Percentiles rank a stretch among this genome's conserved stretches.
These are phyloP conservation scores for Leccinum olivaceopallidum DNA, from an alignment of 768 basidiomycete genomes.

Conservation along the genomic window DNA sequence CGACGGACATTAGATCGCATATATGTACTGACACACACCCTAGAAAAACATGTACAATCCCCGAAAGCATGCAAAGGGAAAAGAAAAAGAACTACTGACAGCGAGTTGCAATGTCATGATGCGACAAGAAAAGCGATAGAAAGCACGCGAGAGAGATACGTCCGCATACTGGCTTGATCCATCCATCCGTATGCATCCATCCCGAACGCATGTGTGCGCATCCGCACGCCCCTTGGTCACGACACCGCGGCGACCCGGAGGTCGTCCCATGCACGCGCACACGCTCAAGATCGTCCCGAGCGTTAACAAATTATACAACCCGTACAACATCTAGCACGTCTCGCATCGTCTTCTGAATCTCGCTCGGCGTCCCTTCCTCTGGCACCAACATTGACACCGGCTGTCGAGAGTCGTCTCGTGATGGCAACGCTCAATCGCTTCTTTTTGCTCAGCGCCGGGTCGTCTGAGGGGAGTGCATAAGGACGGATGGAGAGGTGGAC, in stretches of 20 bases:
- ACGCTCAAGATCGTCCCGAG: not conserved
- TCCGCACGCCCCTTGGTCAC: not conserved
- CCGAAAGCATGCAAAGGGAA: not conserved
- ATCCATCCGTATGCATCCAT: conserved; percentile 2
- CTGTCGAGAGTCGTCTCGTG: conserved; percentile 24
- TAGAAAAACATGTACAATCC: conserved; percentile 9
- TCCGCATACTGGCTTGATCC: conserved; percentile 3
- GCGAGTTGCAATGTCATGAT: not conserved
- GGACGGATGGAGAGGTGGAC: conserved; percentile 76
- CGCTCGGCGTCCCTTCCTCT: conserved; percentile 3
- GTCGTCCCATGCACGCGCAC: not conserved
- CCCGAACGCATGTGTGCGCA: not conserved
- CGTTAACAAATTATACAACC: conserved; percentile 42
- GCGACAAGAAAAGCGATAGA: conserved; percentile 4
- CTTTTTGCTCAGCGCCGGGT: conserved; percentile 58
- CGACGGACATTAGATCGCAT: conserved; percentile 2
- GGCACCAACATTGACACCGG: conserved; percentile 1
- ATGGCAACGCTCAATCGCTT: conserved; percentile 34
- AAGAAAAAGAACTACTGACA: not conserved
- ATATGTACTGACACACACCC: conserved; percentile 13
- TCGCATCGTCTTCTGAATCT: conserved; percentile 16
- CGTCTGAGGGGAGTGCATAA: conserved; percentile 50
- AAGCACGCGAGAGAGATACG: not conserved
- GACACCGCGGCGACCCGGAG: not conserved
- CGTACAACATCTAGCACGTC: conserved; percentile 36